Conservation (phyloP, 805 yeast species). For the Zygoascus tannicola region DNA sequence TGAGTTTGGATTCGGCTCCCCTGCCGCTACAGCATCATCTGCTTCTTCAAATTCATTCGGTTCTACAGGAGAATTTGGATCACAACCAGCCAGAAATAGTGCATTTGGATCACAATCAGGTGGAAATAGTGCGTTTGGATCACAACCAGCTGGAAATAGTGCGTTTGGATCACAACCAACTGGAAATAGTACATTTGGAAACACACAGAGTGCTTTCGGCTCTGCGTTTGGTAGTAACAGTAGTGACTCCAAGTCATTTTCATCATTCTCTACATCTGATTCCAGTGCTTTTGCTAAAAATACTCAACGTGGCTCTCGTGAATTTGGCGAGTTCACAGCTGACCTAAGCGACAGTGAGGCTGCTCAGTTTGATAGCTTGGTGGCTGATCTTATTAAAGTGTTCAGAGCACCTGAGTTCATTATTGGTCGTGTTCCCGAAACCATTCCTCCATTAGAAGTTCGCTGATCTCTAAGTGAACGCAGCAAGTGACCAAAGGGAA, state of each 20-base stretch:
- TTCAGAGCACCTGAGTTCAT: slow-evolving; percentile 27
- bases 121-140: neutral
- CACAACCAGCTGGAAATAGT: neutral
- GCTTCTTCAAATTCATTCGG: neutral
- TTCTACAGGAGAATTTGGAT: neutral
- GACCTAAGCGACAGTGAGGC: neutral
- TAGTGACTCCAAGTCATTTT: too few species aligned
- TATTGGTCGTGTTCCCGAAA: slow-evolving; percentile 26
- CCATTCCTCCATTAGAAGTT: slow-evolving; percentile 24
- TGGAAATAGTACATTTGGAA: neutral
- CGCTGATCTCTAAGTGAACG: too few species aligned
- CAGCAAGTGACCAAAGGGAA: too few species aligned
- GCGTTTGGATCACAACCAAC: neutral
- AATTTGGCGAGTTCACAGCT: neutral
- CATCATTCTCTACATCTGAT: too few species aligned
- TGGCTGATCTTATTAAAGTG: slow-evolving; percentile 36
- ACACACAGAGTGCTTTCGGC: slow-evolving; percentile 1
- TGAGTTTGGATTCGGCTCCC: too few species aligned
- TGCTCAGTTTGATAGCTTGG: slow-evolving; percentile 4
- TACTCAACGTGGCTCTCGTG: neutral
- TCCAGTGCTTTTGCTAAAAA: too few species aligned
- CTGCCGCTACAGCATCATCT: slow-evolving; percentile 1
- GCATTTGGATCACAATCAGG: neutral
- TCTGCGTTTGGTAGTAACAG: neutral
- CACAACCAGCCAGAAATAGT: neutral